These are phyloP conservation scores for Sclerotinia minor DNA, from an alignment of 2,329 filamentous ascomycete genomes.

Conservation along the genomic window DNA sequence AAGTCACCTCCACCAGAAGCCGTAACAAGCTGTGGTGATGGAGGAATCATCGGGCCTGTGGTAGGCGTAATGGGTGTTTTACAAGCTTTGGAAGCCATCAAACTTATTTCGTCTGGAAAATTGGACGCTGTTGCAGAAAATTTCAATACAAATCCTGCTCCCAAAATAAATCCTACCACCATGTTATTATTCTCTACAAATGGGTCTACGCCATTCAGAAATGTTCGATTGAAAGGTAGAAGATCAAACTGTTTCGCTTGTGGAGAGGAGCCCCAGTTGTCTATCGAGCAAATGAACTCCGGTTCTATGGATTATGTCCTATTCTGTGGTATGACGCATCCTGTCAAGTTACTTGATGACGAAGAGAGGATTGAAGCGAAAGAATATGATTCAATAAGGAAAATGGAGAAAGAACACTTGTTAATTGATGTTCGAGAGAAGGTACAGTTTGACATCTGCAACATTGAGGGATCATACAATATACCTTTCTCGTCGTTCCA, in stretches of 20 bases:
- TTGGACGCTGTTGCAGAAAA: slow-evolving; percentile 29
- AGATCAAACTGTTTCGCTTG: slow-evolving; percentile 76
- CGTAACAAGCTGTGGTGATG: slow-evolving; percentile 85
- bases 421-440: slow-evolving; percentile 82
- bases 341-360: slow-evolving; percentile 57
- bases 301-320: slow-evolving; percentile 78
- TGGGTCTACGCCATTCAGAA: slow-evolving; percentile 62
- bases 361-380: slow-evolving; percentile 67
- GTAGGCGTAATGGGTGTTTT: slow-evolving; percentile 92
- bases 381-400: slow-evolving; percentile 51
- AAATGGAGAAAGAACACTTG: slow-evolving; percentile 47
- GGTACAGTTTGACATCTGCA: slow-evolving; percentile 81
- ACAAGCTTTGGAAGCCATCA: slow-evolving; percentile 86
- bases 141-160: slow-evolving; percentile 25
- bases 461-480: slow-evolving; percentile 73
- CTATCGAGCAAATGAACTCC: slow-evolving; percentile 58
- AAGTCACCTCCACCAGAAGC: slow-evolving; percentile 80
- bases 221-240: slow-evolving; percentile 69
- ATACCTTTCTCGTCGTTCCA: slow-evolving; percentile 62
- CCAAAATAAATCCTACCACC: slow-evolving; percentile 29
- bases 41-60: slow-evolving; percentile 87
- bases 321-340: slow-evolving; percentile 71
- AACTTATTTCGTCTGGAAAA: slow-evolving; percentile 60
- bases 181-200: slow-evolving; percentile 56
- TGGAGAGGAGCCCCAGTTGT: slow-evolving; percentile 62